phyloP scores from a whole-genome alignment of 495 filamentous ascomycete species.

The Oidiodendron maius region DNA sequence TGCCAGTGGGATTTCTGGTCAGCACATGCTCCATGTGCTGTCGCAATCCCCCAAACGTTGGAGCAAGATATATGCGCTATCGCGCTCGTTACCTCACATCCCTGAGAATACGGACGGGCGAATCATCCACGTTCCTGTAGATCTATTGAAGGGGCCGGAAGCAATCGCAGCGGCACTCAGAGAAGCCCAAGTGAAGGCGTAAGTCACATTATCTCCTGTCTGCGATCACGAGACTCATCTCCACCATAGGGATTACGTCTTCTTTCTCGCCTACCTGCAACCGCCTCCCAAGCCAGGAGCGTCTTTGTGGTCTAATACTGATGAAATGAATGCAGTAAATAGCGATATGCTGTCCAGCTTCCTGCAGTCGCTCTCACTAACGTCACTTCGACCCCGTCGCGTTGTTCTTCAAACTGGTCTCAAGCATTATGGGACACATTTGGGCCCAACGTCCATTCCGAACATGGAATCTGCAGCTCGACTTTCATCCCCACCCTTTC shows the following conservation, averaged over 20 bases:
- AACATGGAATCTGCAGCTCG: not conserved
- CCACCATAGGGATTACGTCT: slow-evolving; percentile 37
- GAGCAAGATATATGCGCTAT: slow-evolving; percentile 45
- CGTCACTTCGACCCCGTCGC: slow-evolving; percentile 34
- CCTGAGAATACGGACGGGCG: not conserved
- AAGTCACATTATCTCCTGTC: not conserved
- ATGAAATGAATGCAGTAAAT: slow-evolving; percentile 29
- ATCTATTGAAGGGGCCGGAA: not conserved
- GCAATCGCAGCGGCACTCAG: not conserved
- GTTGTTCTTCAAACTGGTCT: slow-evolving; percentile 43
- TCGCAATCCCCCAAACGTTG: slow-evolving; percentile 32
- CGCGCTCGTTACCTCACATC: slow-evolving; percentile 31
- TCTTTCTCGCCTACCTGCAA: slow-evolving; percentile 50
- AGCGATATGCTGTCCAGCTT: not conserved
- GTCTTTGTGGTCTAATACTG: slow-evolving; percentile 35
- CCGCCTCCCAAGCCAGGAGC: slow-evolving; percentile 28
- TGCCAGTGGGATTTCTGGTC: slow-evolving; percentile 43
- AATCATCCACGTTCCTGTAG: not conserved
- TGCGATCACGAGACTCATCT: too few relatives aligned
- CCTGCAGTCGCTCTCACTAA: slow-evolving; percentile 26
- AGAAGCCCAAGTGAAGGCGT: not conserved
- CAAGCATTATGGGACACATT: slow-evolving; percentile 40
- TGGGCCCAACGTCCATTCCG: slow-evolving; percentile 26
- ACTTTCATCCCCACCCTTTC: not conserved
- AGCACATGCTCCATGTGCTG: slow-evolving; percentile 39